These are phyloP conservation scores for Ophiocordyceps robertsii DNA, from an alignment of 2,329 filamentous ascomycete genomes.

Conservation along the genomic window DNA sequence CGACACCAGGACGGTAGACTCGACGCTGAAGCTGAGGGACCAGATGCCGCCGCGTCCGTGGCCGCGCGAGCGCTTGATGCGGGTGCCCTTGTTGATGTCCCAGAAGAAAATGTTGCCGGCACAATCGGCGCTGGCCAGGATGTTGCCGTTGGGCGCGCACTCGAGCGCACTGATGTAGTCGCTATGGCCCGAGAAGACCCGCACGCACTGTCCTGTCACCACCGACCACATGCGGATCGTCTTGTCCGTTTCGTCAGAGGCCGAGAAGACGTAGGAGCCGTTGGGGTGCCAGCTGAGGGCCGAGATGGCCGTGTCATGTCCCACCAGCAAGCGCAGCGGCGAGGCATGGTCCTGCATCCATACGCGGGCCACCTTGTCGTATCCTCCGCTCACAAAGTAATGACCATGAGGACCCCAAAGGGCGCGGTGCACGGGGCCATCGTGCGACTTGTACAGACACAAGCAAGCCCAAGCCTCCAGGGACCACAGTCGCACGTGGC, in stretches of 20 bases:
- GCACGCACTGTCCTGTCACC: conserved; percentile 73
- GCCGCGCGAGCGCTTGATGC: conserved; percentile 85
- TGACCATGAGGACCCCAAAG: conserved; percentile 88
- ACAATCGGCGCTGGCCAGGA: conserved; percentile 81
- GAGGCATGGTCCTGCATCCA: conserved; percentile 92
- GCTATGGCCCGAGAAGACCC: conserved; percentile 83
- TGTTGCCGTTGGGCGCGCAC: conserved; percentile 76
- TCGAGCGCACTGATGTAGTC: conserved; percentile 77
- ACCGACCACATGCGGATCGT: conserved; percentile 96
- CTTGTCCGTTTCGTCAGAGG: conserved; percentile 71
- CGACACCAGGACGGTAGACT: conserved; percentile 81
- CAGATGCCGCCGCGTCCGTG: conserved; percentile 90
- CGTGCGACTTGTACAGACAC: conserved; percentile 87
- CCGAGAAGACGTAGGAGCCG: conserved; percentile 84
- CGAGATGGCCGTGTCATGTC: conserved; percentile 89
- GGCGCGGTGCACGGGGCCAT: conserved; percentile 77
- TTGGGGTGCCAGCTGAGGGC: conserved; percentile 91
- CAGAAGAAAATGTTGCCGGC: conserved; percentile 86
- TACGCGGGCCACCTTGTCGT: conserved; percentile 79
- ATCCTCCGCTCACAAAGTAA: conserved; percentile 80
- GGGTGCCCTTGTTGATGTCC: conserved; percentile 76
- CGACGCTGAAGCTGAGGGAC: conserved; percentile 85
- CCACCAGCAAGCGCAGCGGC: conserved; percentile 74
- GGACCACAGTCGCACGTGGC: conserved; percentile 83
- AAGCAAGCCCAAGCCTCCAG: conserved; percentile 85